Base-by-base conservation (phyloP, 768 basidiomycete species). In the Boletus huronensis region DNA sequence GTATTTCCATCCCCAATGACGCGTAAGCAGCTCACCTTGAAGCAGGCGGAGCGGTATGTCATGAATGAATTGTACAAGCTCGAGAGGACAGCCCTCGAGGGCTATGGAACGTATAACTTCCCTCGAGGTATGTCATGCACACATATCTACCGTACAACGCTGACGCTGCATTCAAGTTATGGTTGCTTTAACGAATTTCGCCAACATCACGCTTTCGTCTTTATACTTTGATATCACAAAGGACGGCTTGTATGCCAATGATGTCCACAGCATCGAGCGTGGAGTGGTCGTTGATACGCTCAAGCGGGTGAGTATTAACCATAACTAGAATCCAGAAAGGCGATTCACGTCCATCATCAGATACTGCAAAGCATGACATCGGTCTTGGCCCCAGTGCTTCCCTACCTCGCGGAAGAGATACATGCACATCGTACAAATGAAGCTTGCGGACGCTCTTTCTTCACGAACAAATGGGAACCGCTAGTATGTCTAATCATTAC, bases 141-240 rank as follows among this genome's bases (percentile, higher is more conserved):
- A 11, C 8, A 7, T 23, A n/a, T 35, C 29, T n/a, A 31, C 25
- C 0, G 5, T 17, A 50, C 6, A 7, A 29, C 17, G 19, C 43
- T 69, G n/a, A 58, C 28, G 31, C 38, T 32, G 19, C 16, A 35
- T 32, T 57, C 36, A 57, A 96, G 93, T 91, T 35, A 79, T 90
- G 60, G 83, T 77, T 50, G 75, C 88, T 9, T 69, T 96, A 13
- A 81, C 79, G 36, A 82, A 86, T 58, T 98, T 97, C 59, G 81
- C 85, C 28, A 93, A 92, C 63, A 78, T 84, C 54, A 90, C 88
- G 0, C 77, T 98, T 21, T 98, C 96, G 0, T 87, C 93, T 0
- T 73, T 96, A 31, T 98, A 98, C 71, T 91, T 98, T 58, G 93
- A 95, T 64, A 84, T 90, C 46, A 90, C 84, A 32, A 97, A 97